Conservation (phyloP, 192 early-diverging fungal species). For the Podila horticola region DNA sequence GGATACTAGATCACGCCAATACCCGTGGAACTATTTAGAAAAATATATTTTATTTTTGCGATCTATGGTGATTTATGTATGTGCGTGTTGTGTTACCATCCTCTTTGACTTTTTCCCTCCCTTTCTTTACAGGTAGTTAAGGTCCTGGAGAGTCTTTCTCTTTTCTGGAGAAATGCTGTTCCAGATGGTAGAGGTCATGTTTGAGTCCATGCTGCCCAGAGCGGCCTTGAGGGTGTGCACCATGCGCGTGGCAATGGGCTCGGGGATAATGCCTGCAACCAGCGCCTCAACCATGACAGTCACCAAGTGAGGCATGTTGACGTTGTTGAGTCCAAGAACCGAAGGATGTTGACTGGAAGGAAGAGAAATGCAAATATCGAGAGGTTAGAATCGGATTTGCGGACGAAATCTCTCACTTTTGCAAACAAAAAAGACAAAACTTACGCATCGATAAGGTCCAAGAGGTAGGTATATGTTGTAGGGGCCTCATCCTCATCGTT, state of each 20-base stretch:
- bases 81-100: neutral
- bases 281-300: conserved; percentile 69
- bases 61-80: neutral
- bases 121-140: conserved; percentile 39
- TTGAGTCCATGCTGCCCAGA: conserved; percentile 55
- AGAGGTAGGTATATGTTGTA: conserved; percentile 75
- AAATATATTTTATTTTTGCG: neutral
- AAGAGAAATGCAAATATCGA: neutral
- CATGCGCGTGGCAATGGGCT: conserved; percentile 60
- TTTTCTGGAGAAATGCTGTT: conserved; percentile 65
- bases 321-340: conserved; percentile 66
- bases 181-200: conserved; percentile 62
- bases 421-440: conserved; percentile 6
- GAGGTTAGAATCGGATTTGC: neutral
- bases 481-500: conserved; percentile 91
- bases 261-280: conserved; percentile 59
- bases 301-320: conserved; percentile 66
- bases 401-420: neutral
- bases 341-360: conserved; percentile 62
- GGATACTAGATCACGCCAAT: conserved; percentile 1
- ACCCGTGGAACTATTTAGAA: neutral
- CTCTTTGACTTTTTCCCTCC: neutral
- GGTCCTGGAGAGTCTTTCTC: conserved; percentile 57
- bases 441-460: conserved; percentile 73
- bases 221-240: conserved; percentile 62